A percentile compares a stretch with the other conserved stretches of the same genome.
These are phyloP conservation scores for Nakazawaea laoshanensis DNA, from an alignment of 805 yeast species.

Conservation along the genomic window DNA sequence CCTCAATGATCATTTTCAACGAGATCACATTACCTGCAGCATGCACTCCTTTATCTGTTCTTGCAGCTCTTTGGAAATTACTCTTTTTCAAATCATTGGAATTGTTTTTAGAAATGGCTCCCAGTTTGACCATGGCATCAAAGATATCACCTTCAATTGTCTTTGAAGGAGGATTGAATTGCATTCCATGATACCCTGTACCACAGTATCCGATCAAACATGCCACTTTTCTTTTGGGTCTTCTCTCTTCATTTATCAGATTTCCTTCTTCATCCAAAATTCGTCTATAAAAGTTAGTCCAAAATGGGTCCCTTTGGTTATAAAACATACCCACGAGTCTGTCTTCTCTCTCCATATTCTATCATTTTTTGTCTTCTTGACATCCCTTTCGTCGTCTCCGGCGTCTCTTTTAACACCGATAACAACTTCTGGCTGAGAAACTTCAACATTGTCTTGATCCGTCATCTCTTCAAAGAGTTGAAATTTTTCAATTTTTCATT, in stretches of 20 bases:
- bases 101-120: conserved; percentile 82
- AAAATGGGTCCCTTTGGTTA: neutral
- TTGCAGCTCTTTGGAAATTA: conserved; percentile 80
- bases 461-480: neutral
- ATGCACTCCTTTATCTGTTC: conserved; percentile 95
- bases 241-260: conserved; percentile 49
- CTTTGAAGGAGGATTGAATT: conserved; percentile 75
- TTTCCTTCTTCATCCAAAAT: conserved; percentile 56
- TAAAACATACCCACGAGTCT: conserved; percentile 53
- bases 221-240: conserved; percentile 87
- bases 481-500: too few relatives aligned
- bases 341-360: conserved; percentile 15
- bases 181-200: conserved; percentile 96
- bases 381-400: conserved; percentile 6
- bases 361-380: conserved; percentile 11
- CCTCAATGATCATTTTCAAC: conserved; percentile 77
- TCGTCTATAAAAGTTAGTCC: conserved; percentile 20
- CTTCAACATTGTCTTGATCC: conserved; percentile 1
- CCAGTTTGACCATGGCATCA: conserved; percentile 75
- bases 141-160: conserved; percentile 90
- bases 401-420: conserved; percentile 10
- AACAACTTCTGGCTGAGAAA: conserved; percentile 1
- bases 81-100: conserved; percentile 82
- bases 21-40: conserved; percentile 94
- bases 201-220: conserved; percentile 92